Base-by-base conservation (phyloP, 2,329 filamentous ascomycete species). In the Talaromyces piceae region DNA sequence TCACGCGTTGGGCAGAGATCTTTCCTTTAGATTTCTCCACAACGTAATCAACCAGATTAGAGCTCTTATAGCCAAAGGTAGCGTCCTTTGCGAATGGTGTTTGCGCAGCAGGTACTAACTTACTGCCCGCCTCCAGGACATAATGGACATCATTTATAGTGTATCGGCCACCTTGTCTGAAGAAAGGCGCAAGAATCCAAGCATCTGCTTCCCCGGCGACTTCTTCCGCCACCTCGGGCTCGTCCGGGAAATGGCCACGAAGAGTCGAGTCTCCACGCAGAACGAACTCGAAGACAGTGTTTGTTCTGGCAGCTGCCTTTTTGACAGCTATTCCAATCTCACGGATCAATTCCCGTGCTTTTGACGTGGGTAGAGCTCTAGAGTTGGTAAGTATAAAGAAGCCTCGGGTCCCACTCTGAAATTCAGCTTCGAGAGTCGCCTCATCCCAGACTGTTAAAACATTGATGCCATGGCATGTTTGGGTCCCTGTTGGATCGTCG, bases 301-400 rank as follows among this genome's bases (percentile, higher is more conserved):
- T 63, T 0, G 70, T 67, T 3, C 65, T 61, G 2, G 61, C 59
- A 0, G 75, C 73, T 0, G 77, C 79, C 7, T 62, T 49, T 18
- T 72, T 63, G 3, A 82, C 57, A 53, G 79, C 78, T 3, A 57
- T 56, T 56, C 77, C 80, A 46, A 83, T 80, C 18, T 74, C 71
- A 6, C 60, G 58, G 56, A 80, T 76, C 1, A 82, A 69, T 0
- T 59, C 55, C 13, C 70, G 65, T 0, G 79, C 79, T 41, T 74
- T 70, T 0, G 61, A 59, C 0, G 77, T 72, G 18, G 75, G 77
- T 2, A 82, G 63, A 0, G 80, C 79, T 4, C 79, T 75, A 3
- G 77, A 80, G 59, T 82, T 82, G 28, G 79, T 82, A 5, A 81
- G 68, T 55, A 82, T 80, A 66, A 82, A 82, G 69, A 82, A 82